These are phyloP conservation scores for Vitellaria paradoxa DNA, from an alignment of 179 eudicot genomes.

Conservation along the genomic window DNA sequence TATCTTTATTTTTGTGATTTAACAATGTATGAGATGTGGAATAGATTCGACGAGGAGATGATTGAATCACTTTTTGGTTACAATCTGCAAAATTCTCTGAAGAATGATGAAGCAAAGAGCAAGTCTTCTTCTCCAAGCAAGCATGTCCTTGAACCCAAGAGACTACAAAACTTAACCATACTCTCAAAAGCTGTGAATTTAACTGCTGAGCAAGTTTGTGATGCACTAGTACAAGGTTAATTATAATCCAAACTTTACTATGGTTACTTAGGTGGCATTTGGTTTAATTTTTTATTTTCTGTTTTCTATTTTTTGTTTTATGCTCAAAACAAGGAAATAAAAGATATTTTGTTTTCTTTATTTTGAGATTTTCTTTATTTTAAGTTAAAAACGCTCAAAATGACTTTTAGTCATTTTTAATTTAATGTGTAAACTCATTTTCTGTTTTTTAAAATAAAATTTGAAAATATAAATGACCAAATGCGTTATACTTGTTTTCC, in stretches of 20 bases:
- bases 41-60: slow-evolving; percentile 92
- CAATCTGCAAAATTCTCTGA: slow-evolving; percentile 55
- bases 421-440: too few relatives aligned
- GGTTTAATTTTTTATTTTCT: too few relatives aligned
- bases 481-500: too few relatives aligned
- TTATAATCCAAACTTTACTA: background rate
- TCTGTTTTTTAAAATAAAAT: too few relatives aligned
- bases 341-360: too few relatives aligned
- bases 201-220: slow-evolving; percentile 72
- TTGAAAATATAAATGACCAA: too few relatives aligned
- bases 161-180: slow-evolving; percentile 88
- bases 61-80: slow-evolving; percentile 91
- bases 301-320: too few relatives aligned
- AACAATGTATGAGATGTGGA: slow-evolving; percentile 2
- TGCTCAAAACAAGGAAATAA: too few relatives aligned
- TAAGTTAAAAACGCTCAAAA: too few relatives aligned
- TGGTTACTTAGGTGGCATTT: too few relatives aligned
- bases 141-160: slow-evolving; percentile 88
- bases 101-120: slow-evolving; percentile 69
- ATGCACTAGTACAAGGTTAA: slow-evolving; percentile 74
- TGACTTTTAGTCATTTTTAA: too few relatives aligned
- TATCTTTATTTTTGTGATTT: background rate
- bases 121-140: slow-evolving; percentile 80
- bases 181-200: slow-evolving; percentile 85
- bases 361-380: too few relatives aligned